A percentile compares a stretch with the other conserved stretches of the same genome.
Conservation (phyloP, 2,329 filamentous ascomycete species). For the Drechslerella coelobrocha region DNA sequence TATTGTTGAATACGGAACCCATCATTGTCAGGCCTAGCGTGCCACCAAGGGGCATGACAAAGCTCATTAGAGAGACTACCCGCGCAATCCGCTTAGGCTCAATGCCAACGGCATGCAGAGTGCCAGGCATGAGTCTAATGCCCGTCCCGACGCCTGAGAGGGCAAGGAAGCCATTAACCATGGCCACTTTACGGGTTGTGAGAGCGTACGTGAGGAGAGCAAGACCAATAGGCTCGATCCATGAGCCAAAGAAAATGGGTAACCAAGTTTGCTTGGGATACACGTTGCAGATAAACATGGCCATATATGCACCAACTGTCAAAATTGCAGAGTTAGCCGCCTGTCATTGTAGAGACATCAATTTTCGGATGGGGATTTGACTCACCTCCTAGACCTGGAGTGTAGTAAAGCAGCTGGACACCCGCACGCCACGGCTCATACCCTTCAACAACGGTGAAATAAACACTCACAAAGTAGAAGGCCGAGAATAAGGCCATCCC, state of each 20-base stretch:
- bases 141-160: slow-evolving; percentile 70
- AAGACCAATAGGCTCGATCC: slow-evolving; percentile 67
- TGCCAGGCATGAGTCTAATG: slow-evolving; percentile 70
- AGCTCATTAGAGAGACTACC: slow-evolving; percentile 67
- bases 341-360: background rate
- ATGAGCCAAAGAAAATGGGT: slow-evolving; percentile 65
- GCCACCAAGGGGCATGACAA: slow-evolving; percentile 69
- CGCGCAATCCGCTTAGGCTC: slow-evolving; percentile 67
- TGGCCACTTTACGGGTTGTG: slow-evolving; percentile 60
- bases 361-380: background rate
- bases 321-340: background rate
- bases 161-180: slow-evolving; percentile 72
- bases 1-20: slow-evolving; percentile 73
- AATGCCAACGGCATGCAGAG: slow-evolving; percentile 69
- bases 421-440: slow-evolving; percentile 64
- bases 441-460: slow-evolving; percentile 69
- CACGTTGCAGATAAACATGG: slow-evolving; percentile 67
- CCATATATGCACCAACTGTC: slow-evolving; percentile 65
- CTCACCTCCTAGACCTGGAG: slow-evolving; percentile 67
- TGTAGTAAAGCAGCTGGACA: slow-evolving; percentile 68
- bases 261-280: slow-evolving; percentile 69
- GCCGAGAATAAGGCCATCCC: slow-evolving; percentile 64
- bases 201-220: slow-evolving; percentile 67
- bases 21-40: slow-evolving; percentile 72
- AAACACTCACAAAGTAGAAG: slow-evolving; percentile 73